phyloP scores from a whole-genome alignment of 2,329 filamentous ascomycete genomes.

The Chaetomium sp. region DNA sequence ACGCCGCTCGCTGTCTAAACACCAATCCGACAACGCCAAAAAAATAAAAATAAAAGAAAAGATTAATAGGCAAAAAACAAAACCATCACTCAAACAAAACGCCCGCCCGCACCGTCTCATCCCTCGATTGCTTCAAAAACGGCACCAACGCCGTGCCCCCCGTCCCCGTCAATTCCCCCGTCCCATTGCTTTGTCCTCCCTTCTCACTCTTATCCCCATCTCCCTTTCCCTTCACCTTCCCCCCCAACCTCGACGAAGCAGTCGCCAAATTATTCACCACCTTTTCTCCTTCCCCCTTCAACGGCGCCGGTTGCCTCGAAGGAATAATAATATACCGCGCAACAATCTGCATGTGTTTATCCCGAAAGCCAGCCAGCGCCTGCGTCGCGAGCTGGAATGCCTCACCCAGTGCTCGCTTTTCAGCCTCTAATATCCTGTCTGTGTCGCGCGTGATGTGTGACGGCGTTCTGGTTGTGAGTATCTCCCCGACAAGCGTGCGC shows the following conservation, averaged over 20 bases:
- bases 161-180: slow-evolving; percentile 63
- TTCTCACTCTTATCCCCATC: slow-evolving; percentile 1
- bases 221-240: neutral
- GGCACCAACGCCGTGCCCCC: slow-evolving; percentile 83
- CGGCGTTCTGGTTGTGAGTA: slow-evolving; percentile 31
- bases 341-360: slow-evolving; percentile 85
- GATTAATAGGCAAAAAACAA: neutral
- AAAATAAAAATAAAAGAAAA: no score
- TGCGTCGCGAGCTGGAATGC: slow-evolving; percentile 67
- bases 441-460: slow-evolving; percentile 31
- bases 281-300: slow-evolving; percentile 17
- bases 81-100: slow-evolving; percentile 2
- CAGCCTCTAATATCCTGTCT: slow-evolving; percentile 22
- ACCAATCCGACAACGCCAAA: no score
- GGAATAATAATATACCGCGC: slow-evolving; percentile 85
- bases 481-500: slow-evolving; percentile 49
- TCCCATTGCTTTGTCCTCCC: no score
- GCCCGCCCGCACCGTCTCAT: slow-evolving; percentile 59
- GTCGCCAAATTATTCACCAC: slow-evolving; percentile 37
- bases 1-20: no score
- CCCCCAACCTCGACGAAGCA: slow-evolving; percentile 30
- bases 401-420: slow-evolving; percentile 36
- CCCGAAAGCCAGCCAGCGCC: slow-evolving; percentile 68
- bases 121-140: slow-evolving; percentile 80
- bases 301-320: slow-evolving; percentile 38